Base-by-base conservation (phyloP, 75 land plant genomes). In the Isoetes taiwanensis region DNA sequence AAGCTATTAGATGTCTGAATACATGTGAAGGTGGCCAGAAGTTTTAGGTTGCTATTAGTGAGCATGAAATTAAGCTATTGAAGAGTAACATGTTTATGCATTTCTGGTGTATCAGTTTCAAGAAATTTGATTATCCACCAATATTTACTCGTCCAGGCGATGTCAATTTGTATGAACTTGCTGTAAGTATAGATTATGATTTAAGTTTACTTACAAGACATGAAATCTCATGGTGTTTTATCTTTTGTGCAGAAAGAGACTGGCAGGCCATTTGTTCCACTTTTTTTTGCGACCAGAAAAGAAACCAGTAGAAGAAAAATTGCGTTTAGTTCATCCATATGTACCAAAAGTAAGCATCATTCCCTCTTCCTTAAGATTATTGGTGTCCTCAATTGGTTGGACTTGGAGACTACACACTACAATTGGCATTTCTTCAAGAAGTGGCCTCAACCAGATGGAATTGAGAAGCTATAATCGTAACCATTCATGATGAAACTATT, bases 81-180 rank as follows among this genome's bases (percentile, higher is more conserved):
- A n/a, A n/a, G n/a, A n/a, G n/a, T n/a, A n/a, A n/a, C n/a, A n/a
- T n/a, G n/a, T n/a, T n/a, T n/a, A n/a, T n/a, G n/a, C n/a, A n/a
- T n/a, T n/a, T n/a, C n/a, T 26, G 17, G 43, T 2, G 14, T 54
- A 71, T 52, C 91, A 94, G 99, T 57, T 94, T 94, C 64, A 80
- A 76, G 25, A 80, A 78, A 64, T 89, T 89, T 68, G 82, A 94
- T 1, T 73, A 62, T 58, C 91, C 96, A 10, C 99, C 99, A 30
- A 94, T 94, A 43, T 81, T 94, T 58, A 76, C 72, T 9, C 78
- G 80, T 4, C 62, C 72, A 32, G 82, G 66, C 25, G 95, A 93
- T 71, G 63, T 43, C 3, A 80, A 80, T 66, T 70, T 65, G 30
- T 93, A 90, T 55, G 88, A 86, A 48, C 52, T 90, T 35, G 65